Conservation (phyloP, 345 rosid genomes). For the Acer negundo region DNA sequence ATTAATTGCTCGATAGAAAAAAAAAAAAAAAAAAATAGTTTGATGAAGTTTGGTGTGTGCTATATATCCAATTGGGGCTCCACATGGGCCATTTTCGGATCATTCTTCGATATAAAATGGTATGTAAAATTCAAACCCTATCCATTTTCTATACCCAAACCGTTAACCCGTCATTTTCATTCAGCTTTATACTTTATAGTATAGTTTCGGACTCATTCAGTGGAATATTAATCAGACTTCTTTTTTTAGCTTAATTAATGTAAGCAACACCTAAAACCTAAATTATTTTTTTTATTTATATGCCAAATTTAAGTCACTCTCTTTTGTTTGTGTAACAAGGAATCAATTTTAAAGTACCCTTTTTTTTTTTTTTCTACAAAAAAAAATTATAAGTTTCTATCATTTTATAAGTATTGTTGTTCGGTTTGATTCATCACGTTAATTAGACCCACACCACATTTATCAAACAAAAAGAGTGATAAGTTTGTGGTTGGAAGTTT, state of each 20-base stretch:
- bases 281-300: no score
- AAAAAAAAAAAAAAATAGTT: neutral
- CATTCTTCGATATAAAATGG: no score
- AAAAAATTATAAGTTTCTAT: neutral
- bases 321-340: neutral
- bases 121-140: neutral
- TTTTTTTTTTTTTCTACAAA: neutral
- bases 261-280: neutral
- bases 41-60: conserved; percentile 25
- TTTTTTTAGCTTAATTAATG: no score
- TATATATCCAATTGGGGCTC: conserved; percentile 12
- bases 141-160: neutral
- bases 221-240: neutral
- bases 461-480: neutral
- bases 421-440: neutral
- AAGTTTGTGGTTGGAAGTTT: neutral
- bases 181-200: neutral
- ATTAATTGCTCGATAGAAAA: neutral
- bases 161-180: conserved; percentile 4
- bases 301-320: neutral
- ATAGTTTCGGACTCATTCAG: neutral
- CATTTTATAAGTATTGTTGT: neutral
- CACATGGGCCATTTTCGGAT: conserved; percentile 1
- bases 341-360: neutral
- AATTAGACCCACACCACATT: neutral